Evolutionary conservation across 176 grass and related monocot genomes (phyloP).

Genomic region (Zea luxurians): DNA sequence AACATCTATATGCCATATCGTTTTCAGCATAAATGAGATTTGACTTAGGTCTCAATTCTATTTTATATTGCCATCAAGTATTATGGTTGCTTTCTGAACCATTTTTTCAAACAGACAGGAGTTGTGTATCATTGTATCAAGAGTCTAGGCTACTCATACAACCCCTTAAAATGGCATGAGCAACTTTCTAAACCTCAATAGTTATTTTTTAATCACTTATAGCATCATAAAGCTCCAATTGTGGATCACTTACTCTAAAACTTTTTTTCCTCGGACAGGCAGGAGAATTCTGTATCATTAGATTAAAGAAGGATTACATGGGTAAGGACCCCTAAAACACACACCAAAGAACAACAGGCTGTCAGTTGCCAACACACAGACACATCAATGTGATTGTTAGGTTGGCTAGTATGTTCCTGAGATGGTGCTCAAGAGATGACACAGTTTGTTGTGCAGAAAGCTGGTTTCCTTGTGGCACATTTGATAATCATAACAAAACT

Average conservation of each 20-base stretch:
- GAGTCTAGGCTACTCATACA: background rate
- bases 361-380: background rate
- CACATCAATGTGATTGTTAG: background rate
- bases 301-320: background rate
- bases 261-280: background rate
- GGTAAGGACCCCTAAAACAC: background rate
- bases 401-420: background rate
- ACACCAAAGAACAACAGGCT: background rate
- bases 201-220: background rate
- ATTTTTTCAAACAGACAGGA: background rate
- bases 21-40: background rate
- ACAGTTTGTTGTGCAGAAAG: slow-evolving; percentile 6
- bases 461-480: background rate
- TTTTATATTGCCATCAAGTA: background rate
- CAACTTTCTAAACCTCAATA: background rate
- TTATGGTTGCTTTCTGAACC: background rate
- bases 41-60: background rate
- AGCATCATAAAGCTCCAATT: background rate
- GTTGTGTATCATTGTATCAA: background rate
- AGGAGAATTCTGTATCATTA: background rate
- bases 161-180: background rate
- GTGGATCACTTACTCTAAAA: background rate
- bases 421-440: background rate
- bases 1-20: background rate
- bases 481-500: background rate